These are phyloP conservation scores for Emmonsiellopsis sp. DNA, from an alignment of 2,329 filamentous ascomycete genomes.

Conservation along the genomic window DNA sequence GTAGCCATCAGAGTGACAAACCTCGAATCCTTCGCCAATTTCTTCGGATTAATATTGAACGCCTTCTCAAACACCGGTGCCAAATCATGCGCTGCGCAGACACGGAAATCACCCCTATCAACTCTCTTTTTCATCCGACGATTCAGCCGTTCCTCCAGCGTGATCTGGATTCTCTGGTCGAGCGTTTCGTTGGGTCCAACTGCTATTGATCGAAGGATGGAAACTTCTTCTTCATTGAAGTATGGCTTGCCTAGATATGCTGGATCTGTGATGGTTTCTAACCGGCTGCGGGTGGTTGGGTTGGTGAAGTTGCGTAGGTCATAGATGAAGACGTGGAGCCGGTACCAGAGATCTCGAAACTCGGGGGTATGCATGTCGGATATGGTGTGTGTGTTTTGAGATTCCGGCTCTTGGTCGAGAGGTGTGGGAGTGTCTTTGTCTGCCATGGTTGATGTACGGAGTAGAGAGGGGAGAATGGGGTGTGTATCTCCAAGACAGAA, in stretches of 20 bases:
- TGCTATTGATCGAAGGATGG: constrained; percentile 2
- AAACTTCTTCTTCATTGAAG: constrained; percentile 14
- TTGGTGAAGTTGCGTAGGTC: constrained; percentile 16
- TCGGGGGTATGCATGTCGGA: no score
- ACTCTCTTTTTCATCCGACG: constrained; percentile 21
- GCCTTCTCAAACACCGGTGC: constrained; percentile 21
- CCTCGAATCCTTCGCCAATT: constrained; percentile 16
- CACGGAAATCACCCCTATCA: constrained; percentile 20
- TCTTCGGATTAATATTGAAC: constrained; percentile 20
- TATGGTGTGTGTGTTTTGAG: no score
- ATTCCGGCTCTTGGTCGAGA: no score
- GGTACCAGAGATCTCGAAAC: constrained; percentile 14
- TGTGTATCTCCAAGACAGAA: no score
- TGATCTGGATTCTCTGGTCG: constrained; percentile 12
- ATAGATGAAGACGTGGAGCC: constrained; percentile 17
- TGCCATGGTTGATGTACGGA: no score
- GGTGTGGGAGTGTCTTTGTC: no score
- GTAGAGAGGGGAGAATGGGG: no score
- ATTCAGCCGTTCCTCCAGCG: constrained; percentile 16
- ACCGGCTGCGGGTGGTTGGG: constrained; percentile 8
- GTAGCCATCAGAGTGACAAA: no score
- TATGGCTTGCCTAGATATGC: constrained; percentile 18
- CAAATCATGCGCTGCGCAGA: constrained; percentile 29
- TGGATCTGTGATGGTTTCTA: constrained; percentile 14
- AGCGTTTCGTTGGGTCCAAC: constrained; percentile 11